Evolutionary conservation across 2,329 filamentous ascomycete species (phyloP), one percentile per base, ranked within the genome.

Genomic region (Elsinoe australis): DNA sequence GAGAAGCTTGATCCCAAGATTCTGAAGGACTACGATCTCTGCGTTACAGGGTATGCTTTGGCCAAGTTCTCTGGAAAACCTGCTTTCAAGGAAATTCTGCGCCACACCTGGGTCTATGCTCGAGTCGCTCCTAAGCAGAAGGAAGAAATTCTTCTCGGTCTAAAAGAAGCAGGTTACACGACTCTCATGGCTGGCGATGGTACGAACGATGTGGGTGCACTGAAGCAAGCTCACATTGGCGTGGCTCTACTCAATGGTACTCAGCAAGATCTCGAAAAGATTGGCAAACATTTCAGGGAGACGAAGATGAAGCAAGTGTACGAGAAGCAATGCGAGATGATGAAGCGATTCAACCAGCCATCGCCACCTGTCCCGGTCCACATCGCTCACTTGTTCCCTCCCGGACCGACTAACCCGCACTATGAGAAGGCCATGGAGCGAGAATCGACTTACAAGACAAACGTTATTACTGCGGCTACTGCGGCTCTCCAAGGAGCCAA

Each of bases 301-400:
- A 94, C 84, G 32, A 94, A 88, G 75, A 94, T 98, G 86, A 96
- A 95, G 75, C 89, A 95, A 55, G 79, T 98, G 55, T 98, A 98
- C 64, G 87, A 96, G 71, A 96, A 98, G 74, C 92, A 98, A 66
- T 78, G 85, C 49, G 73, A 82, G 38, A 76, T 98, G 65, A 95
- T 98, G 87, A 79, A 84, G 62, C 80, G 90, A 54, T 98, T 96
- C 76, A 95, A 94, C 64, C 89, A 95, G 66, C 87, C 89, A 10
- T 66, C 80, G 1, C 92, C 92, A n/a, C 92, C 92, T 0, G 85
- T 96, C 1, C 92, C 92, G n/a, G 71, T 82, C 51, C 73, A 88
- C 59, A 95, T 98, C 57, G 92, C 92, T 21, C 92, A 98, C 64
- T 72, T 98, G 22, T 98, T 94, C 66, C 89, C 92, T 39, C 87